A percentile compares a stretch with the other conserved stretches of the same genome.
phyloP scores from a whole-genome alignment of 2,329 filamentous ascomycete species.

The Clarireedia paspali region DNA sequence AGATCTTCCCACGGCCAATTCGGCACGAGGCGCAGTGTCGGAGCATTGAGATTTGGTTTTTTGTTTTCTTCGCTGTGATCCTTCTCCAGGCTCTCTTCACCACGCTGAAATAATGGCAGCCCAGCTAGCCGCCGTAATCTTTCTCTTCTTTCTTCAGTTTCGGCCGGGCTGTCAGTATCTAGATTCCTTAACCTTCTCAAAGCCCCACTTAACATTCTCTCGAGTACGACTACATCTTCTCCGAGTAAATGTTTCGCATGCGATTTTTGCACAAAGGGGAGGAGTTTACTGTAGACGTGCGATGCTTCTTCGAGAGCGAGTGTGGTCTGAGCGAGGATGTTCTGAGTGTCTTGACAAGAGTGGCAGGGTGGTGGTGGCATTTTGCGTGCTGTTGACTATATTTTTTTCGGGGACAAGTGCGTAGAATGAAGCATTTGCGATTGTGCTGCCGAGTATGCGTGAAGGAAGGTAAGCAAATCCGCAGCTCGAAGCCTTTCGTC shows the following conservation, averaged over 20 bases:
- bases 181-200: neutral
- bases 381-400: neutral
- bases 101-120: neutral
- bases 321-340: neutral
- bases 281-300: neutral
- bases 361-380: constrained; percentile 3
- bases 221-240: neutral
- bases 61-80: neutral
- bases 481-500: no score
- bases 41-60: neutral
- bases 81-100: neutral
- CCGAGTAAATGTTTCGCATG: constrained; percentile 1
- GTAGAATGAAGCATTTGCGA: neutral
- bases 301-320: neutral
- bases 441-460: neutral
- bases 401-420: neutral
- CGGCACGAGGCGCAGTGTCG: neutral
- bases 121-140: neutral
- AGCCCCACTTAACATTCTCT: neutral
- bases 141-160: neutral
- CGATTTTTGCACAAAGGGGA: neutral
- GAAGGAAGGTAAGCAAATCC: no score
- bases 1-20: neutral
- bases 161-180: neutral
- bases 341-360: neutral